Conservation (phyloP, 148 eudicot genomes). For the Amaranthus hypochondriacus region DNA sequence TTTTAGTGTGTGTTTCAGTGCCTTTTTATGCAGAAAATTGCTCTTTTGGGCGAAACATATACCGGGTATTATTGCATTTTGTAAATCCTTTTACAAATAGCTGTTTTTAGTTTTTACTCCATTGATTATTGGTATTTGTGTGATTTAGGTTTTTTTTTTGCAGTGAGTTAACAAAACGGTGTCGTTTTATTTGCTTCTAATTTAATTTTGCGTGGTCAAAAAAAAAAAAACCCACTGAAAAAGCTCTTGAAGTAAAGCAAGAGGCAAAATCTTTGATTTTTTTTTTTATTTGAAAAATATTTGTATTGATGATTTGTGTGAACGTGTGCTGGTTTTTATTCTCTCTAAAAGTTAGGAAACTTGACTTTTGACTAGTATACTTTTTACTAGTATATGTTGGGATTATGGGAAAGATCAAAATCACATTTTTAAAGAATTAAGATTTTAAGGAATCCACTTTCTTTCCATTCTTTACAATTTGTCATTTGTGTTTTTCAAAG, state of each 20-base stretch:
- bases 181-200: slow-evolving; percentile 15
- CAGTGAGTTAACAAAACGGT: slow-evolving; percentile 1
- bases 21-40: slow-evolving; percentile 1
- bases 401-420: slow-evolving; percentile 22
- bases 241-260: slow-evolving; percentile 20
- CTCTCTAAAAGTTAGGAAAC: slow-evolving; percentile 29
- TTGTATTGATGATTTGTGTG: slow-evolving; percentile 23
- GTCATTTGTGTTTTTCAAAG: slow-evolving; percentile 20
- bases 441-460: background rate
- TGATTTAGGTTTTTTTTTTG: background rate
- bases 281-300: background rate
- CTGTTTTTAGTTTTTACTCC: background rate
- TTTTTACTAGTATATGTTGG: background rate
- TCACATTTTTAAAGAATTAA: background rate
- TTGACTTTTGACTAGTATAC: slow-evolving; percentile 29
- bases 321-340: slow-evolving; percentile 18
- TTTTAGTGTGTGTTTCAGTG: slow-evolving; percentile 23
- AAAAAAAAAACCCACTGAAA: background rate
- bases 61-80: slow-evolving; percentile 2
- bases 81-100: background rate
- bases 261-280: slow-evolving; percentile 18
- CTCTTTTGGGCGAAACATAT: slow-evolving; percentile 20
- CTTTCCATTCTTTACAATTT: slow-evolving; percentile 5
- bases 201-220: background rate
- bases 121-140: background rate